Base-by-base conservation (phyloP, 2,329 filamentous ascomycete species). In the Westerdykella ornata region DNA sequence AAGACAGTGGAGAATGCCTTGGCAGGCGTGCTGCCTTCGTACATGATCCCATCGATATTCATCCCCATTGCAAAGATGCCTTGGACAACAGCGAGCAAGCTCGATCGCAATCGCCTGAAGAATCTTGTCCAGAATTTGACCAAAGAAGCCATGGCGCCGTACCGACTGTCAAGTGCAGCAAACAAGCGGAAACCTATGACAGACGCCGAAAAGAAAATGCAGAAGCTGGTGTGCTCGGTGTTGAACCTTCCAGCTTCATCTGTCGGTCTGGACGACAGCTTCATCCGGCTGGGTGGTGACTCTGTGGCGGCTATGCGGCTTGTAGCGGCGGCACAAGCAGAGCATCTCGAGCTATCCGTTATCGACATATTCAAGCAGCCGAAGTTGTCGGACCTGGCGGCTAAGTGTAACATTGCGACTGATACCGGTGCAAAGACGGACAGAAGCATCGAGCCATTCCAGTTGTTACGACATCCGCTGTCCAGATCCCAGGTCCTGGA, bases 1-100 rank as follows among this genome's bases (percentile, higher is more conserved):
- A 62, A 63, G 37, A 38, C 49, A 4, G 46, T 60, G 12, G 59
- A 62, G 42, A 61, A 63, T 39, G 44, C 49, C 2, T 50, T 65
- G 9, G 51, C 49, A 8, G 52, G 56, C 8, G 47, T 53, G 3
- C 42, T 66, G 7, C 62, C 62, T 0, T 46, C 54, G 0, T 65
- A 63, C 40, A 65, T 65, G 61, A 59, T 63, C 15, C 62, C 62
- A 1, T 49, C 55, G 0, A 55, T 60, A 15, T 66, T 59, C 41
- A 41, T 65, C 5, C 62, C 62, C 0, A 49, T 66, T 15, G 49
- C 35, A 3, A 58, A 54, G 29, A 52, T 66, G 49, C 62, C 62
- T 4, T 60, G 51, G 54, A 61, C 59, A 0, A 53, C 53, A 3
- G 53, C 59, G 8, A 51, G 56, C 14, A 65, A 65, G 38, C 47